Evolutionary conservation across 2,329 filamentous ascomycete genomes (phyloP).

Genomic region (Exophiala sp.): DNA sequence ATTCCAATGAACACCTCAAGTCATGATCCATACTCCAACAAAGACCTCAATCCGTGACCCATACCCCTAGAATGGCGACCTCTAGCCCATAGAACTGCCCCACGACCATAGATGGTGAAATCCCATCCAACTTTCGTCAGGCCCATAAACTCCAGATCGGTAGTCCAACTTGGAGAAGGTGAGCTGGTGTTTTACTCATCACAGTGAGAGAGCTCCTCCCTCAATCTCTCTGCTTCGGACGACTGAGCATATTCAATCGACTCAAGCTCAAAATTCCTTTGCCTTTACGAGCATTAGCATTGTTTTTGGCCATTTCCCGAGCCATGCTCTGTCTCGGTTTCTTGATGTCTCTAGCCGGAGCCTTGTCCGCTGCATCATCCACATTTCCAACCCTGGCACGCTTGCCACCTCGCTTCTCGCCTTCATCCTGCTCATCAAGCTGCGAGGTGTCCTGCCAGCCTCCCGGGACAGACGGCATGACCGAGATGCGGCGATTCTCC

Average conservation of each 20-base stretch:
- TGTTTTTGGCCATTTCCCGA: slow-evolving; percentile 26
- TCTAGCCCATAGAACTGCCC: too few species aligned
- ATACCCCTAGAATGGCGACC: too few species aligned
- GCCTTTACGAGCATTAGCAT: slow-evolving; percentile 25
- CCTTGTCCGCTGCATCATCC: slow-evolving; percentile 13
- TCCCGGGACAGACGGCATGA: slow-evolving; percentile 24
- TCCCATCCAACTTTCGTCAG: too few species aligned
- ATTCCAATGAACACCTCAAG: too few species aligned
- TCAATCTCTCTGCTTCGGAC: slow-evolving; percentile 39
- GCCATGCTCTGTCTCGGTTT: slow-evolving; percentile 21
- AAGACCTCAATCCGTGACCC: too few species aligned
- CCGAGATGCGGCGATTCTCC: slow-evolving; percentile 25
- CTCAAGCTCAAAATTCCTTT: slow-evolving; percentile 39
- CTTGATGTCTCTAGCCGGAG: slow-evolving; percentile 4
- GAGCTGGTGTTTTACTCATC: too few species aligned
- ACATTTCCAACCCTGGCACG: slow-evolving; percentile 3
- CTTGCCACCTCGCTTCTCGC: slow-evolving; percentile 25
- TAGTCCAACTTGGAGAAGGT: too few species aligned
- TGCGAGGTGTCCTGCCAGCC: slow-evolving; percentile 22
- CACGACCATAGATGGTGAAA: too few species aligned
- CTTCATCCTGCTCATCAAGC: slow-evolving; percentile 26
- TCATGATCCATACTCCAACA: too few species aligned
- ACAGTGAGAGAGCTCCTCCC: not conserved
- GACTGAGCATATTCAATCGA: slow-evolving; percentile 47
- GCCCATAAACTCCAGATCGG: too few species aligned